Evolutionary conservation across 495 filamentous ascomycete genomes (phyloP), one percentile per base, ranked within the genome.

Genomic region (Hypomontagnella monticulosa): DNA sequence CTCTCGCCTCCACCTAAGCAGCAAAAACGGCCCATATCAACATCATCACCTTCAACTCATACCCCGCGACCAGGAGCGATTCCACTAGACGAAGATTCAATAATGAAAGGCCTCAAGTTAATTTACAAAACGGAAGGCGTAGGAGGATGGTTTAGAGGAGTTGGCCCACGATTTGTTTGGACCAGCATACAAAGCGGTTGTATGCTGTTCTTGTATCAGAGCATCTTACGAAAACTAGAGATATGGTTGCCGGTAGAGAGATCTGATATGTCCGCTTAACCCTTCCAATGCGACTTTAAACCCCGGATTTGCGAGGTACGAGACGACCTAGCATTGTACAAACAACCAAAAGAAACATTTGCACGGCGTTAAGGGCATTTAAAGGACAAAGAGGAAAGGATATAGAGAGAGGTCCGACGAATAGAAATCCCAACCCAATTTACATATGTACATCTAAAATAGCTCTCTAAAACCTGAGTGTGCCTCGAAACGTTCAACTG

Each of bases 151-250:
- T 99, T 99, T 75, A 87, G 96, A 34, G 95, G 95, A 10, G 95
- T 99, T 33, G 95, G 93, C 4, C 95, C 95, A 7, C 86, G 95
- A 32, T 87, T 88, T 55, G 92, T 97, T n/a, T 99, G 95, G 95
- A 98, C 95, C 46, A 96, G 92, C 73, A 91, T 97, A 47, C 95
- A 99, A 78, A 95, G 91, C 71, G 91, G 94, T 19, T 97, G 93
- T 48, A 99, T 99, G 95, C 78, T 99, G 69, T 92, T 99, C 55
- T 80, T 97, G 76, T 99, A 99, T 75, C 96, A 98, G 77, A 88
- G 86, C 56, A 79, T 99, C 48, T 75, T 98, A 70, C 88, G 89
- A 72, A 85, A 87, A 79, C 80, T 97, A 67, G 91, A 92, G 51
- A 60, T 73, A 50, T 77, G 74, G 72, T 66, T 78, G 54, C 81